Evolutionary conservation across 805 yeast genomes (phyloP).

Genomic region (Ogataea siamensis): DNA sequence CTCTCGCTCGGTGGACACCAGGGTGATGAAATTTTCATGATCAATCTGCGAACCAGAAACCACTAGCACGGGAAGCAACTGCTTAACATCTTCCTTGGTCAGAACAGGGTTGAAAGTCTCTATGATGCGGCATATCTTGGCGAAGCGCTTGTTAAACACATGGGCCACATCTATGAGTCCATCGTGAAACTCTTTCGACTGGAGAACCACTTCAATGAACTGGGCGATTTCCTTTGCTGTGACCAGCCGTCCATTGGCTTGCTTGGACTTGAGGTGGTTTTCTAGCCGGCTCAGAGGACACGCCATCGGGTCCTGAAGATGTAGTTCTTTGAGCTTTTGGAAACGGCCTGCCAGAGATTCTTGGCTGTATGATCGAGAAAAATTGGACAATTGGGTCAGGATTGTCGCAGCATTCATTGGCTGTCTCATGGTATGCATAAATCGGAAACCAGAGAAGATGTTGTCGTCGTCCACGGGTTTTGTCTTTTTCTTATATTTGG

Average conservation of each 20-base stretch:
- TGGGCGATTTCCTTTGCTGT: conserved; percentile 22
- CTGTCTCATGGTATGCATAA: conserved; percentile 39
- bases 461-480: conserved; percentile 37
- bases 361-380: conserved; percentile 8
- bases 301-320: conserved; percentile 19
- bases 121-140: conserved; percentile 17
- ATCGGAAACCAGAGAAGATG: conserved; percentile 45
- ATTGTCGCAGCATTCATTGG: conserved; percentile 1
- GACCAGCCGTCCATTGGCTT: conserved; percentile 29
- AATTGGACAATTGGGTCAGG: conserved; percentile 13
- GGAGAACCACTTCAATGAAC: conserved; percentile 24
- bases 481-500: conserved; percentile 10
- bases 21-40: conserved; percentile 21
- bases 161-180: conserved; percentile 9
- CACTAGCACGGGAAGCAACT: conserved; percentile 26
- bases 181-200: conserved; percentile 31
- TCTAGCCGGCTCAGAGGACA: conserved; percentile 23
- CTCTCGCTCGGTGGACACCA: conserved; percentile 5
- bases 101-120: conserved; percentile 25
- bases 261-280: conserved; percentile 29
- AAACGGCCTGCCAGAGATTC: conserved; percentile 23
- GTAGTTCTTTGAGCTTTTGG: conserved; percentile 17
- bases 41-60: conserved; percentile 31
- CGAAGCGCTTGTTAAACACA: conserved; percentile 26
- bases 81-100: conserved; percentile 17